Percentiles rank a stretch among this genome's conserved stretches.
Evolutionary conservation across 257 asterid genomes (phyloP).

Genomic region (Plantago ovata): DNA sequence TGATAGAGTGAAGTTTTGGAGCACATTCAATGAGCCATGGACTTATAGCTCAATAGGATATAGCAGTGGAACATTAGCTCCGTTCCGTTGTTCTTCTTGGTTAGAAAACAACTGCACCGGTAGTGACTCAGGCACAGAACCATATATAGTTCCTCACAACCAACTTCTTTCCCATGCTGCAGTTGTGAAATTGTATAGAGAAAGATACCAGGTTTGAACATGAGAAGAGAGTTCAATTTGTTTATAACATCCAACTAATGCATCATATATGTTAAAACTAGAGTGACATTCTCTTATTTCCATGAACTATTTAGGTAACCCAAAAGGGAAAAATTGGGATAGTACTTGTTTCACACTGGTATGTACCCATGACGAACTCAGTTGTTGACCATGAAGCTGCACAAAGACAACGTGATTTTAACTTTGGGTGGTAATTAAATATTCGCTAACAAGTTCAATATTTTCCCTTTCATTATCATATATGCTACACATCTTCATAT

Average conservation of each 20-base stretch:
- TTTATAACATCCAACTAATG: no score
- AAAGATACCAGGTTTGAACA: slow-evolving; percentile 20
- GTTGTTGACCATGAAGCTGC: slow-evolving; percentile 14
- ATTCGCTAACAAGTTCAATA: no score
- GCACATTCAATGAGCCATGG: slow-evolving; percentile 29
- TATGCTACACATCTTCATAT: neutral
- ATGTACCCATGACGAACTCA: slow-evolving; percentile 7
- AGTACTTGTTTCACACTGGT: slow-evolving; percentile 19
- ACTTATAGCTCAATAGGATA: slow-evolving; percentile 10
- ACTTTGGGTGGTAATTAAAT: slow-evolving; percentile 18
- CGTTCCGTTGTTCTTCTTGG: slow-evolving; percentile 24
- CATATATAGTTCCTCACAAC: slow-evolving; percentile 23
- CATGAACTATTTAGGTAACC: slow-evolving; percentile 6
- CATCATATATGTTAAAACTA: no score
- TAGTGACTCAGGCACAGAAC: slow-evolving; percentile 23
- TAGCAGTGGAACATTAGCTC: slow-evolving; percentile 18
- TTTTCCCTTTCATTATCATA: neutral
- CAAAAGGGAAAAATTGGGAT: slow-evolving; percentile 25
- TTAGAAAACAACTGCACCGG: slow-evolving; percentile 7
- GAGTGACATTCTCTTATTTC: no score
- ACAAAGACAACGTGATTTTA: slow-evolving; percentile 11
- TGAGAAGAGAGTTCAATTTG: no score
- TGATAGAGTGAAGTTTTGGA: slow-evolving; percentile 31
- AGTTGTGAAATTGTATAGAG: slow-evolving; percentile 9
- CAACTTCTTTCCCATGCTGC: slow-evolving; percentile 29